phyloP scores from a whole-genome alignment of 768 basidiomycete genomes.

The Amyloporia xantha region DNA sequence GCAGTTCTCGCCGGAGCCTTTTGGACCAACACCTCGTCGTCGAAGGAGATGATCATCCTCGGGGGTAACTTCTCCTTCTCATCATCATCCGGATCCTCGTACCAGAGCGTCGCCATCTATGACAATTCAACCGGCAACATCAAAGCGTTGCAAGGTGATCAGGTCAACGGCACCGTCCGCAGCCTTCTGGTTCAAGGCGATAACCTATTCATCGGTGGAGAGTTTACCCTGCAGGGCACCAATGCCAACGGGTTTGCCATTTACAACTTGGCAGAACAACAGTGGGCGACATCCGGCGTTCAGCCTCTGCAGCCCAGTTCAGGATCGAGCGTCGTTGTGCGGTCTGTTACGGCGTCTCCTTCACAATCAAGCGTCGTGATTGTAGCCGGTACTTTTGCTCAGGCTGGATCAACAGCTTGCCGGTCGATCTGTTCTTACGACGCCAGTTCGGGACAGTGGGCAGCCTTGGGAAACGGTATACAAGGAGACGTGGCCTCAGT shows the following conservation, averaged over 20 bases:
- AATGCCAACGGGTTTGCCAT: constrained; percentile 65
- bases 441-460: too few species aligned
- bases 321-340: constrained; percentile 55
- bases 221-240: constrained; percentile 60
- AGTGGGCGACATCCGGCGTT: constrained; percentile 54
- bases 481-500: constrained; percentile 76
- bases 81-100: constrained; percentile 29
- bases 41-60: constrained; percentile 63
- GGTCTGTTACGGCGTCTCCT: constrained; percentile 59
- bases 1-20: constrained; percentile 82
- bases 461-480: constrained; percentile 76
- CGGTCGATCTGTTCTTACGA: constrained; percentile 76
- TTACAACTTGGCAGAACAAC: constrained; percentile 63
- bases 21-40: constrained; percentile 76
- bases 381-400: constrained; percentile 83
- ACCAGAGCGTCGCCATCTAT: constrained; percentile 66
- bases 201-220: constrained; percentile 75
- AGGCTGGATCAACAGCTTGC: constrained; percentile 71
- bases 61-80: constrained; percentile 86
- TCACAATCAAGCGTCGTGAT: constrained; percentile 58
- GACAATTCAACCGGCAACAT: constrained; percentile 44
- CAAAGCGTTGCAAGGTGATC: constrained; percentile 49
- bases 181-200: constrained; percentile 68
- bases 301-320: constrained; percentile 54
- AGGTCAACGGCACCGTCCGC: constrained; percentile 70